Conservation (phyloP, 1,139 yeast genomes). For the Tardiomyces digboiensis region DNA sequence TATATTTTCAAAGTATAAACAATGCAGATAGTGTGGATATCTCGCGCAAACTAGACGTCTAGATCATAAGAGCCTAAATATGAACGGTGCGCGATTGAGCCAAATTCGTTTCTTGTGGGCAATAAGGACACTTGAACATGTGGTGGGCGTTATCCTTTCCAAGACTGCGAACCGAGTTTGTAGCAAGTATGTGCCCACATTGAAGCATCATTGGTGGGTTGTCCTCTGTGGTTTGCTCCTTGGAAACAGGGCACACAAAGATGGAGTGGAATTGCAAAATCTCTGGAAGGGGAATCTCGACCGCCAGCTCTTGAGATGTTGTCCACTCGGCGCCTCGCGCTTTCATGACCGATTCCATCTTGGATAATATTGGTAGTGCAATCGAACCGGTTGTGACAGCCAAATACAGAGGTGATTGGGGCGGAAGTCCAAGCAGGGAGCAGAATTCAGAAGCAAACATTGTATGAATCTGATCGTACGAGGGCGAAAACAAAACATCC, state of each 20-base stretch:
- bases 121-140: constrained; percentile 58
- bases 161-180: constrained; percentile 37
- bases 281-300: constrained; percentile 46
- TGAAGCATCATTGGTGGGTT: constrained; percentile 58
- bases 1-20: too few species aligned
- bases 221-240: constrained; percentile 59
- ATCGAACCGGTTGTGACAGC: constrained; percentile 61
- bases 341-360: constrained; percentile 44
- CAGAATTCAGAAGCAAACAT: constrained; percentile 64
- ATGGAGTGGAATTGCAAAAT: constrained; percentile 62
- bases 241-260: constrained; percentile 85
- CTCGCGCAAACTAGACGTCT: too few species aligned
- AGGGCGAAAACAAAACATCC: constrained; percentile 16
- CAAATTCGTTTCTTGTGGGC: constrained; percentile 36
- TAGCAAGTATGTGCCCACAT: constrained; percentile 54
- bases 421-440: constrained; percentile 48
- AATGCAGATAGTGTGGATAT: too few species aligned
- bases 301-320: constrained; percentile 46
- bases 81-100: constrained; percentile 20
- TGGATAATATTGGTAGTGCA: constrained; percentile 64
- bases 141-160: constrained; percentile 24
- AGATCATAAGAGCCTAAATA: too few species aligned
- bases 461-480: constrained; percentile 37
- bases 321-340: constrained; percentile 48
- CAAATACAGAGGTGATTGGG: constrained; percentile 63